Evolutionary conservation across 108 stramenopile genomes (phyloP).

Genomic region (Nannochloropsis gaditana): DNA sequence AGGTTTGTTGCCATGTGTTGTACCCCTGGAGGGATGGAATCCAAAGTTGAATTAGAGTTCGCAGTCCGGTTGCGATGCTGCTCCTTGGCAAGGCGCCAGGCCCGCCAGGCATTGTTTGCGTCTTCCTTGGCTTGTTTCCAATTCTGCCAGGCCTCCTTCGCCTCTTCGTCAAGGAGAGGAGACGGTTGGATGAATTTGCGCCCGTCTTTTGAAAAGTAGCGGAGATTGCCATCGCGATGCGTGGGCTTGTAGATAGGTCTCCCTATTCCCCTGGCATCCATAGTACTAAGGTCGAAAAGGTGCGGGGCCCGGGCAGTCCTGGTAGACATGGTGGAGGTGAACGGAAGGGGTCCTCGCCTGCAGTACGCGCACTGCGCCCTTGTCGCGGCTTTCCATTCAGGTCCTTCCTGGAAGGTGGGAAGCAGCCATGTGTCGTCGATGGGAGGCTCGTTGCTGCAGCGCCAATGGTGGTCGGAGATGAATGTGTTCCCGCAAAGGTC

Average conservation of each 20-base stretch:
- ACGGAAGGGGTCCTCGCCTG: background rate
- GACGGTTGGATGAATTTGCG: background rate
- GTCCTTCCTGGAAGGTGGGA: background rate
- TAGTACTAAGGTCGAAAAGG: background rate
- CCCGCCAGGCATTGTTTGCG: background rate
- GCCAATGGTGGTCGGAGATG: background rate
- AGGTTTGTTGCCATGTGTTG: too few relatives aligned
- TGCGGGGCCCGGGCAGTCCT: background rate
- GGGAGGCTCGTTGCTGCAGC: background rate
- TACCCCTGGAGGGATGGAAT: too few relatives aligned
- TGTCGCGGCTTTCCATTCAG: constrained; percentile 5
- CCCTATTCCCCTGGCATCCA: background rate
- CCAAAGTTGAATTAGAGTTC: too few relatives aligned
- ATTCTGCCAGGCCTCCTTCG: background rate
- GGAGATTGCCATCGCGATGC: background rate
- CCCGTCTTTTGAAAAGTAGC: background rate
- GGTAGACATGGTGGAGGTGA: background rate
- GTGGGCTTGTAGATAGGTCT: background rate
- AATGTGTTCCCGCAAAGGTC: background rate
- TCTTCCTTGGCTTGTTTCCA: background rate
- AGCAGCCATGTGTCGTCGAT: background rate
- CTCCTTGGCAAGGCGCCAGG: background rate
- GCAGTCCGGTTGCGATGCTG: background rate
- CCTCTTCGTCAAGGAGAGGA: background rate
- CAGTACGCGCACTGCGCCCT: background rate